phyloP scores from a whole-genome alignment of 768 basidiomycete genomes.

The Psilocybe subaeruginosa region DNA sequence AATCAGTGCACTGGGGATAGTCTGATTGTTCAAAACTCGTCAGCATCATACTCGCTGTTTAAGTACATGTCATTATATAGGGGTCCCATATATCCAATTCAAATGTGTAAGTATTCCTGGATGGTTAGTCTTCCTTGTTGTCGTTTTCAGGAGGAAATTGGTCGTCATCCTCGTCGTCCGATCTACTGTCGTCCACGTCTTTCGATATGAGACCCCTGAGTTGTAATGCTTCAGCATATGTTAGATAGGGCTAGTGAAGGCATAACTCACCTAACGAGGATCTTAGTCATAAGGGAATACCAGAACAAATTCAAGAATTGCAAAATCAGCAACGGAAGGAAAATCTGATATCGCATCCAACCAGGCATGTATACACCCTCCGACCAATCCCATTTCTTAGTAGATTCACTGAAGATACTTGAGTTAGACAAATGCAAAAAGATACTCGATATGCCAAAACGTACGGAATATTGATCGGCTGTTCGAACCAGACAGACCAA shows the following conservation, averaged over 20 bases:
- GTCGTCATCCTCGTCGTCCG: slow-evolving; percentile 81
- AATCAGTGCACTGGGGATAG: background rate
- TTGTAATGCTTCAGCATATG: slow-evolving; percentile 7
- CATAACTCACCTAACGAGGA: slow-evolving; percentile 67
- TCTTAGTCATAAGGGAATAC: slow-evolving; percentile 85
- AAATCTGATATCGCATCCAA: slow-evolving; percentile 88
- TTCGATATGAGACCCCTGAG: slow-evolving; percentile 54
- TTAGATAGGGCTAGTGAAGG: background rate
- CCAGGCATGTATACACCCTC: slow-evolving; percentile 69
- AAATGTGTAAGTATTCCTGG: background rate
- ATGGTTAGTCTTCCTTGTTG: slow-evolving; percentile 24
- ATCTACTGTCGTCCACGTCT: slow-evolving; percentile 70
- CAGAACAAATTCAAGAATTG: slow-evolving; percentile 92
- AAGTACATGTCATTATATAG: background rate
- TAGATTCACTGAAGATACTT: slow-evolving; percentile 44
- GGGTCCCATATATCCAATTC: background rate
- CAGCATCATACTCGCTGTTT: background rate
- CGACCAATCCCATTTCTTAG: slow-evolving; percentile 59
- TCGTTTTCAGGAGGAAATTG: slow-evolving; percentile 19
- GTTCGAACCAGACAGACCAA: slow-evolving; percentile 85
- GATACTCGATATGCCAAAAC: slow-evolving; percentile 30
- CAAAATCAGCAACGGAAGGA: slow-evolving; percentile 71
- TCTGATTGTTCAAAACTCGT: background rate
- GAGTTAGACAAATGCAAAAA: background rate
- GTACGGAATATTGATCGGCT: slow-evolving; percentile 67